A percentile compares a stretch with the other conserved stretches of the same genome.
Conservation (phyloP, 1,139 yeast genomes). For the Candida sp. region DNA sequence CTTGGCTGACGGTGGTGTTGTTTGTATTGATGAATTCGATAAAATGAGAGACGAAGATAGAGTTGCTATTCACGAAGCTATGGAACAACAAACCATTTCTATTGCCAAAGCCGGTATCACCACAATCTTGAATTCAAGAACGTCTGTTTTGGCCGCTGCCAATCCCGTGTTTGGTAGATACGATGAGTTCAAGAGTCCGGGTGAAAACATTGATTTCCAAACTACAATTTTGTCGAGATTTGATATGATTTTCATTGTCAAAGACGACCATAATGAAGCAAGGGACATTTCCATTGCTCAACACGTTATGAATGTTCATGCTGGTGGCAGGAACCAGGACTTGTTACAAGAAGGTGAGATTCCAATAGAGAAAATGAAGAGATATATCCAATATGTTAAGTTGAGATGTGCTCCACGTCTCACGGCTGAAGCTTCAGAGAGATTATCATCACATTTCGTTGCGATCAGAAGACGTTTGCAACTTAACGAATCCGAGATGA, state of each 20-base stretch:
- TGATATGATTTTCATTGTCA: slow-evolving; percentile 98
- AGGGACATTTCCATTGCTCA: slow-evolving; percentile 91
- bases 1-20: slow-evolving; percentile 98
- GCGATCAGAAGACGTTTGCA: slow-evolving; percentile 87
- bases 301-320: slow-evolving; percentile 95
- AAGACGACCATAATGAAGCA: slow-evolving; percentile 89
- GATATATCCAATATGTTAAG: slow-evolving; percentile 91
- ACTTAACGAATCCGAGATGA: slow-evolving; percentile 77
- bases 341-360: slow-evolving; percentile 77
- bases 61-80: slow-evolving; percentile 99
- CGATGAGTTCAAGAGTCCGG: slow-evolving; percentile 95
- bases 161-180: slow-evolving; percentile 97
- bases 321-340: slow-evolving; percentile 64
- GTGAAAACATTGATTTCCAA: slow-evolving; percentile 98
- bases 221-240: slow-evolving; percentile 96
- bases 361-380: slow-evolving; percentile 88
- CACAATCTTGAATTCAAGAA: slow-evolving; percentile 92
- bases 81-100: slow-evolving; percentile 99
- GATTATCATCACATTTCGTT: slow-evolving; percentile 93
- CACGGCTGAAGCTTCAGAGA: slow-evolving; percentile 88
- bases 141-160: slow-evolving; percentile 97
- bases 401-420: slow-evolving; percentile 92
- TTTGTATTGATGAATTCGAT: slow-evolving; percentile 98
- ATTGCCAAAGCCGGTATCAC: slow-evolving; percentile 99
- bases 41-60: slow-evolving; percentile 99